Evolutionary conservation across 2,329 filamentous ascomycete species (phyloP).

Genomic region (Botrytis fabae): DNA sequence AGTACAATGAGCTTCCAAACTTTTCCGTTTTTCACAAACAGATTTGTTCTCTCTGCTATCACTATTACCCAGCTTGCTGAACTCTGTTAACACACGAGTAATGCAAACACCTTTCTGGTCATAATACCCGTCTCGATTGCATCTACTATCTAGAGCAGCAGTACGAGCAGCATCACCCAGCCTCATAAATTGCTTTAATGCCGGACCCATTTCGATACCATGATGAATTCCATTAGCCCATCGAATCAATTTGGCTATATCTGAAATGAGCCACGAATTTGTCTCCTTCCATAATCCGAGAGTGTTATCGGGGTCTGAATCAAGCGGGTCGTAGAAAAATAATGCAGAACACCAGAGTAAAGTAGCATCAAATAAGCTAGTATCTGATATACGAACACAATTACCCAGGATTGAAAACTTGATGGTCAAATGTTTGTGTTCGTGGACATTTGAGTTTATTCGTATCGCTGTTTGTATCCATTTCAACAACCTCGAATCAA

Average conservation of each 20-base stretch:
- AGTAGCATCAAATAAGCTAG: not conserved
- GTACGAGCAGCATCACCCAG: not conserved
- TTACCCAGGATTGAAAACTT: not conserved
- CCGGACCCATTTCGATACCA: not conserved
- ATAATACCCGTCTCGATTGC: not conserved
- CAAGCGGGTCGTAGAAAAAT: not conserved
- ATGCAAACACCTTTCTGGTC: not conserved
- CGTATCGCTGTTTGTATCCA: not conserved
- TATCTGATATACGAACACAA: not conserved
- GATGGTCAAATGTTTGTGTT: not conserved
- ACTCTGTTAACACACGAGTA: not conserved
- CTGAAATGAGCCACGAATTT: not conserved
- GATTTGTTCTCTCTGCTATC: no score
- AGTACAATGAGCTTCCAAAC: no score
- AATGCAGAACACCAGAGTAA: not conserved
- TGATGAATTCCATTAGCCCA: not conserved
- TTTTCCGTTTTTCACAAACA: no score
- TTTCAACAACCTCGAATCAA: not conserved
- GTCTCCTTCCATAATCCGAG: not conserved
- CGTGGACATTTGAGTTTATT: not conserved
- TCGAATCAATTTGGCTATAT: not conserved
- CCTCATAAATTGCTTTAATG: not conserved
- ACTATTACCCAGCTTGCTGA: not conserved
- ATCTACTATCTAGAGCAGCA: not conserved
- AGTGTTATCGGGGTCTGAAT: not conserved